Base-by-base conservation (phyloP, 495 filamentous ascomycete genomes). In the Monascus purpureus region DNA sequence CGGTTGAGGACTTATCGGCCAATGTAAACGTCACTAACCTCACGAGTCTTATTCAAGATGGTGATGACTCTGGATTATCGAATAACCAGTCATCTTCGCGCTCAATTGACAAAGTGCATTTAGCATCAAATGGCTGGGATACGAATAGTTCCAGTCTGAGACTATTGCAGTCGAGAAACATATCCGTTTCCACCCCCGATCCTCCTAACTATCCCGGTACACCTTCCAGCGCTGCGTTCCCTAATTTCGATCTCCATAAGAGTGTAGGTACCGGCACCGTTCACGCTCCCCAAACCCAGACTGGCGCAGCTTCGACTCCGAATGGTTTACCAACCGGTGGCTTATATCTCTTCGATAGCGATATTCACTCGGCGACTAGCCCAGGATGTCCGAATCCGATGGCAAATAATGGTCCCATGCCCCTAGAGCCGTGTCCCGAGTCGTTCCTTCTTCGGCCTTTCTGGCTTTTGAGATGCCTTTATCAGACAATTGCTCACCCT, bases 391-490 rank as follows among this genome's bases (percentile, higher is more conserved):
- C 80, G 1, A 82, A 78, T 40, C 60, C 67, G 5, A 52, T 67
- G 22, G 59, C 57, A n/a, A 36, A 43, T 11, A 68, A 73, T 44
- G 57, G 61, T 0, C 88, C 88, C 13, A 60, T 74, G 4, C 75
- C 85, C 1, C 67, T 99, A 9, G 90, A 99, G 41, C 82, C 90
- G 11, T 99, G 90, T 47, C 92, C 90, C 2, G 78, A 75, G 34
- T 85, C 90, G 8, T 71, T 75, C 33, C 69, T 93, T 28, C 69
- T 93, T 1, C 77, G 90, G 9, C 90, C 90, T 2, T 96, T 93
- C 57, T 96, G 92, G 92, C 70, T 96, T 12, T 88, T 97, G 78
- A 70, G 92, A 32, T 79, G 77, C 32, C 65, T 97, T 13, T 93
- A 88, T 50, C 85, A 96, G 47, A 94, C 87, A 2, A 73, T 96